Base-by-base conservation (phyloP, 2,329 filamentous ascomycete genomes). In the Daldinia sp. region DNA sequence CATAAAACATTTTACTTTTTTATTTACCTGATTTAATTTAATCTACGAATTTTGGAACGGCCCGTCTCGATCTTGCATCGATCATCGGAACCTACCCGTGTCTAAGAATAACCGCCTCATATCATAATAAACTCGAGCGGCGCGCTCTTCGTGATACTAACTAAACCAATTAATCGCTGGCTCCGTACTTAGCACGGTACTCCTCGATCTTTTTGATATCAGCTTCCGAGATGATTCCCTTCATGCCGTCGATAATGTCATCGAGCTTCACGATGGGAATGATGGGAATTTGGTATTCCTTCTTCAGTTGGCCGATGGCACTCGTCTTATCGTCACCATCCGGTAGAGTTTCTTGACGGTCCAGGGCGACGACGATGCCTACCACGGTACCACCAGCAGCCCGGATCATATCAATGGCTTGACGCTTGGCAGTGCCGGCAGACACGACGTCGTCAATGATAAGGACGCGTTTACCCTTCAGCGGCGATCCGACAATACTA, bases 361-460 rank as follows among this genome's bases (percentile, higher is more conserved):
- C 93, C 73, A 98, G 86, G 3, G 94, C 92, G 35, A 99, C 92
- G 20, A 98, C 88, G 64, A 98, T 94, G 33, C 94, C 95, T 3
- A 92, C 92, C 23, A 98, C 89, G 57, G 87, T 88, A 1, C 95
- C 96, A 2, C 95, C 96, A 79, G 97, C 92, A 74, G 89, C 89
- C 75, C 89, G 87, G 78, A 98, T 97, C 80, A 97, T 96, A 61
- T 89, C 89, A 68, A 98, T 94, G 13, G 95, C 93, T 80, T 98
- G 94, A 65, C 94, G 87, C 83, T 98, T 94, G 44, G 96, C 96
- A 1, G 94, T 98, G 30, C 96, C 96, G 0, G 94, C 95, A 0
- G 94, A 98, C 76, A 98, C 95, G 64, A 99, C 95, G 82, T 98
- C 96, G 84, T 99, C 96, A 44, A 99, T 91, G 74, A 99, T 92